These are phyloP conservation scores for Aspergillus saccharolyticus DNA, from an alignment of 495 filamentous ascomycete species.

Conservation along the genomic window DNA sequence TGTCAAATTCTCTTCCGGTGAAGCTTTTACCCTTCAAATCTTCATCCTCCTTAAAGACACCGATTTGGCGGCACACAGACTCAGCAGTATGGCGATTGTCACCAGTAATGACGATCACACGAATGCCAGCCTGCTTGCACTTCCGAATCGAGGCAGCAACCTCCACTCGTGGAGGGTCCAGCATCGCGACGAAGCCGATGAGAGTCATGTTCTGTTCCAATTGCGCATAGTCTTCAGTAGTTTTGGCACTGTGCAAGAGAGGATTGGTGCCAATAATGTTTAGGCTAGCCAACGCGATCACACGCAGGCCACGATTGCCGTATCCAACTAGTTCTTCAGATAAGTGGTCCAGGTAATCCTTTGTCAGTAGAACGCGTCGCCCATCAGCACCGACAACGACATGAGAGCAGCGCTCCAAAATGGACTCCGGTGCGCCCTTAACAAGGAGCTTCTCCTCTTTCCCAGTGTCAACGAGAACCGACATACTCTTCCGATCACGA, in stretches of 20 bases:
- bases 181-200: conserved; percentile 90
- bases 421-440: conserved; percentile 92
- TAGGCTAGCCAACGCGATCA: conserved; percentile 85
- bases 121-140: conserved; percentile 88
- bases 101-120: conserved; percentile 96
- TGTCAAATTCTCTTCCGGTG: conserved; percentile 92
- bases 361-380: conserved; percentile 62
- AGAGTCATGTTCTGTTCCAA: conserved; percentile 93
- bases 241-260: conserved; percentile 67
- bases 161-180: conserved; percentile 95
- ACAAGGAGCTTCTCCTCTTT: conserved; percentile 77
- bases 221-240: conserved; percentile 74
- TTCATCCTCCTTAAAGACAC: conserved; percentile 80
- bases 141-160: conserved; percentile 79
- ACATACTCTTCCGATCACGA: conserved; percentile 98
- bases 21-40: conserved; percentile 88
- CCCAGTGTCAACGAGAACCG: conserved; percentile 72
- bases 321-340: conserved; percentile 78
- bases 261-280: conserved; percentile 67
- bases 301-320: conserved; percentile 85
- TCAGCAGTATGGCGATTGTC: conserved; percentile 98
- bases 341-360: conserved; percentile 62
- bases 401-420: conserved; percentile 85
- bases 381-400: conserved; percentile 70
- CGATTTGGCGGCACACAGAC: conserved; percentile 94